phyloP scores from a whole-genome alignment of 2,329 filamentous ascomycete species.

The Reticulascus tulasneorum region DNA sequence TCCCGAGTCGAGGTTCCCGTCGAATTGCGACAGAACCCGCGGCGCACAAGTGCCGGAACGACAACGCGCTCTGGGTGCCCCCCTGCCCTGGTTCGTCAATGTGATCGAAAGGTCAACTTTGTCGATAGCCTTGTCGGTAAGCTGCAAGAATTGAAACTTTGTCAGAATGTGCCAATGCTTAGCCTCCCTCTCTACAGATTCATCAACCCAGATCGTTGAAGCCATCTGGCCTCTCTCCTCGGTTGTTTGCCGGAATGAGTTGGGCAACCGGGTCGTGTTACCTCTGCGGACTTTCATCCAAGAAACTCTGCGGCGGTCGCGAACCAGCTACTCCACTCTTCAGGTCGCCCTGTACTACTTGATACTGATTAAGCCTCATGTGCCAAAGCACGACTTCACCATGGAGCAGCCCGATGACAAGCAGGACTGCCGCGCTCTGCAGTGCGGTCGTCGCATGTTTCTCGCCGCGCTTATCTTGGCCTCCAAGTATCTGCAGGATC shows the following conservation, averaged over 20 bases:
- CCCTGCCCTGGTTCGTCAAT: constrained; percentile 77
- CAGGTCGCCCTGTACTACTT: constrained; percentile 97
- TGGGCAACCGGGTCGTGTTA: constrained; percentile 71
- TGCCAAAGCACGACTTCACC: constrained; percentile 79
- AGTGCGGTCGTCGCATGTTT: constrained; percentile 97
- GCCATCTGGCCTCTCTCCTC: constrained; percentile 94
- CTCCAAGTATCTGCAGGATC: constrained; percentile 96
- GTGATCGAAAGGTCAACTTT: constrained; percentile 89
- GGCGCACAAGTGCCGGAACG: constrained; percentile 52
- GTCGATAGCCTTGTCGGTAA: constrained; percentile 98
- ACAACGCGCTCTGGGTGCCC: constrained; percentile 50
- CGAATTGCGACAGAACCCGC: constrained; percentile 62
- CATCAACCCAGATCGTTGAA: constrained; percentile 94
- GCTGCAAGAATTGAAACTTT: constrained; percentile 36
- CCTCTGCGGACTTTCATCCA: constrained; percentile 95
- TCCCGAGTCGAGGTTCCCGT: constrained; percentile 41
- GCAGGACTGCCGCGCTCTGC: constrained; percentile 72
- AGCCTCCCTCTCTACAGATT: constrained; percentile 60
- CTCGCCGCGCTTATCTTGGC: constrained; percentile 90
- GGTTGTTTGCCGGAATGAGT: constrained; percentile 69
- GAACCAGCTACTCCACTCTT: constrained; percentile 94
- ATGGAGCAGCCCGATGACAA: constrained; percentile 77
- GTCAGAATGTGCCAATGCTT: constrained; percentile 21
- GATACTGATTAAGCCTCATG: constrained; percentile 85
- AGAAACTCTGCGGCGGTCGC: constrained; percentile 89